These are phyloP conservation scores for Sclerotiophoma versabilis DNA, from an alignment of 2,329 filamentous ascomycete species.

Conservation along the genomic window DNA sequence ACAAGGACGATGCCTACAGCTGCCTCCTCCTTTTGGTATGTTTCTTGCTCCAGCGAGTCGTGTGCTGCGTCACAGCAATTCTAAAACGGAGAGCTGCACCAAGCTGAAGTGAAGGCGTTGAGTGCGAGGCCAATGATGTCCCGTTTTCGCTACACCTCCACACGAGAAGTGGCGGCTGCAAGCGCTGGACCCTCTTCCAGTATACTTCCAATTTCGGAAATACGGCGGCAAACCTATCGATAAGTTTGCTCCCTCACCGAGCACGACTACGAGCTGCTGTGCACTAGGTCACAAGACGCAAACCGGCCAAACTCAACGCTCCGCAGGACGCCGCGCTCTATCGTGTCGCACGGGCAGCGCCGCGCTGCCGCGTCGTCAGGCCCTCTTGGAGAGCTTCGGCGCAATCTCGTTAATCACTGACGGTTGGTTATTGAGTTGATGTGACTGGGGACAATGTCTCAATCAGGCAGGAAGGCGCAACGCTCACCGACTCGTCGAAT, in stretches of 20 bases:
- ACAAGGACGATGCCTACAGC: background rate
- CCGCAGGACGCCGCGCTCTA: constrained; percentile 2
- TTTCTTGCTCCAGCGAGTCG: background rate
- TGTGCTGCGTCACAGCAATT: background rate
- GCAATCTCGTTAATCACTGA: constrained; percentile 12
- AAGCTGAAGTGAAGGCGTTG: constrained; percentile 1
- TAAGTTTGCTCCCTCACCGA: constrained; percentile 4
- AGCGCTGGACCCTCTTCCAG: background rate
- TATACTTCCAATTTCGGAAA: background rate
- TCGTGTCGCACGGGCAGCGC: constrained; percentile 13
- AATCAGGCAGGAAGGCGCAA: background rate
- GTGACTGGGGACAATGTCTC: constrained; percentile 5
- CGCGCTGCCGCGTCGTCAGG: constrained; percentile 17
- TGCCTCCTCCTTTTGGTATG: background rate
- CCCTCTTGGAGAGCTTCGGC: constrained; percentile 12
- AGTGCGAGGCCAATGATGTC: constrained; percentile 3
- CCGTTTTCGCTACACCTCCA: constrained; percentile 3
- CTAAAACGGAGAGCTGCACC: background rate
- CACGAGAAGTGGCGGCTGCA: constrained; percentile 8
- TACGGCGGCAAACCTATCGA: constrained; percentile 13
- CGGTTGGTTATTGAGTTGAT: constrained; percentile 6
- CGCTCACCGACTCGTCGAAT: constrained; percentile 2
- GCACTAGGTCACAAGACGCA: constrained; percentile 8
- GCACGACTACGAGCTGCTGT: background rate
- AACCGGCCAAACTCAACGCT: background rate